Conservation (phyloP, 2,329 filamentous ascomycete genomes). For the Bipolaris sorokiniana region DNA sequence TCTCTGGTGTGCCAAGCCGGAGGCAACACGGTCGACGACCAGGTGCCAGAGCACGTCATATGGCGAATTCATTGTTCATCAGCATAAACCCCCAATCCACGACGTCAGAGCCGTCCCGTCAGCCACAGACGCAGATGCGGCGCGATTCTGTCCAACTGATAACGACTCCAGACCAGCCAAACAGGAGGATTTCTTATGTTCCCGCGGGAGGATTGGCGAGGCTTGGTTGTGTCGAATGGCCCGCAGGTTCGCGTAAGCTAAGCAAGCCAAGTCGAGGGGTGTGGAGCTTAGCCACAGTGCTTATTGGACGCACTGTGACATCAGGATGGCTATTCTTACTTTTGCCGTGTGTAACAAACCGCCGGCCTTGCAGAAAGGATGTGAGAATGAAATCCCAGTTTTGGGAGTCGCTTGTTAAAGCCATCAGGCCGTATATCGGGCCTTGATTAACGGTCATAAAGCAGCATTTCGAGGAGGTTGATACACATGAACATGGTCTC, state of each 20-base stretch:
- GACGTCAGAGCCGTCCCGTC: not conserved
- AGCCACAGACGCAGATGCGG: not conserved
- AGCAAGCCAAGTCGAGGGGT: slow-evolving; percentile 16
- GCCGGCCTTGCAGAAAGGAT: slow-evolving; percentile 3
- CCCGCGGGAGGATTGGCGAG: slow-evolving; percentile 6
- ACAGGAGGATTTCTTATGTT: not conserved
- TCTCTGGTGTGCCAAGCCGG: not conserved
- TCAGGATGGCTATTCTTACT: slow-evolving; percentile 2
- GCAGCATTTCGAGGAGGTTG: not conserved
- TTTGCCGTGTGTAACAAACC: not conserved
- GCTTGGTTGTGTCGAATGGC: slow-evolving; percentile 10
- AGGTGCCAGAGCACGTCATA: slow-evolving; percentile 8
- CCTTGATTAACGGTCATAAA: not conserved
- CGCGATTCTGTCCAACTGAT: not conserved
- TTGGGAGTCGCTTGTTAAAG: not conserved
- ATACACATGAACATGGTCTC: not conserved
- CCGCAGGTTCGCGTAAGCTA: slow-evolving; percentile 10
- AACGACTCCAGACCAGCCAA: slow-evolving; percentile 3
- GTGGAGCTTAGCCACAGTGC: slow-evolving; percentile 10
- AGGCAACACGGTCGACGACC: not conserved
- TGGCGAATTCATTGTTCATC: not conserved
- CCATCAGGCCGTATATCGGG: not conserved
- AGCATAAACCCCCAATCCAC: not conserved
- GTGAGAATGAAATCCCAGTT: not conserved
- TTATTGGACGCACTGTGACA: slow-evolving; percentile 17